These are phyloP conservation scores for Vaccinium vitisidaea DNA, from an alignment of 148 eudicot genomes.

Conservation along the genomic window DNA sequence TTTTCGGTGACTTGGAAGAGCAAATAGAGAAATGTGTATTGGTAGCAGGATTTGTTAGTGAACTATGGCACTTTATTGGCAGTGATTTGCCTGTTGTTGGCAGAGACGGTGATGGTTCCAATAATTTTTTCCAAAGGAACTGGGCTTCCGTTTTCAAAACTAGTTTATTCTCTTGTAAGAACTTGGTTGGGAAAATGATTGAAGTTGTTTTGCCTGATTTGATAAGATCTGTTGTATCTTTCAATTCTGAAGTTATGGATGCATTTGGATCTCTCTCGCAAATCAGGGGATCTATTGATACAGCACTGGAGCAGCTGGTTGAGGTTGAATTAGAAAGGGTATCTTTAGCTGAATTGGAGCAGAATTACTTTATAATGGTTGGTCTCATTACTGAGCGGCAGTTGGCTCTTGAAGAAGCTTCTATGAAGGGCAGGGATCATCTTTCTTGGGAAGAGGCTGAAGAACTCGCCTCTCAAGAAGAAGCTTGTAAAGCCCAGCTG, in stretches of 20 bases:
- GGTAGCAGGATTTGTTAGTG: slow-evolving; percentile 58
- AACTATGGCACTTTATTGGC: slow-evolving; percentile 45
- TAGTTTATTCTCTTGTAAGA: slow-evolving; percentile 59
- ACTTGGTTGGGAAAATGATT: slow-evolving; percentile 53
- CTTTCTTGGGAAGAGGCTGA: slow-evolving; percentile 99
- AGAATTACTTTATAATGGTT: slow-evolving; percentile 82
- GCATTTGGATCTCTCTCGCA: slow-evolving; percentile 80
- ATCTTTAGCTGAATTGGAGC: slow-evolving; percentile 74
- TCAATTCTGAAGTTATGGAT: slow-evolving; percentile 80
- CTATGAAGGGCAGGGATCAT: slow-evolving; percentile 90
- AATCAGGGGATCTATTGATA: slow-evolving; percentile 75
- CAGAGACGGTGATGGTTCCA: slow-evolving; percentile 24
- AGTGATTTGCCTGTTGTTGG: slow-evolving; percentile 29
- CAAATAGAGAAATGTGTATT: slow-evolving; percentile 75
- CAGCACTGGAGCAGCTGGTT: slow-evolving; percentile 81
- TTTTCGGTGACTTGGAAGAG: slow-evolving; percentile 61
- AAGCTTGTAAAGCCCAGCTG: slow-evolving; percentile 88
- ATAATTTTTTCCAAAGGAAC: slow-evolving; percentile 31
- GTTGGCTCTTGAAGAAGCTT: slow-evolving; percentile 94
- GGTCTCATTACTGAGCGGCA: slow-evolving; percentile 84
- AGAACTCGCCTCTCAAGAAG: slow-evolving; percentile 98
- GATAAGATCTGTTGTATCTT: slow-evolving; percentile 56
- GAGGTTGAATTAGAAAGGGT: slow-evolving; percentile 77
- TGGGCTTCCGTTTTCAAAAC: slow-evolving; percentile 80
- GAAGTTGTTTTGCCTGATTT: slow-evolving; percentile 70